Base-by-base conservation (phyloP, 768 basidiomycete species). In the Amanita molliuscula region DNA sequence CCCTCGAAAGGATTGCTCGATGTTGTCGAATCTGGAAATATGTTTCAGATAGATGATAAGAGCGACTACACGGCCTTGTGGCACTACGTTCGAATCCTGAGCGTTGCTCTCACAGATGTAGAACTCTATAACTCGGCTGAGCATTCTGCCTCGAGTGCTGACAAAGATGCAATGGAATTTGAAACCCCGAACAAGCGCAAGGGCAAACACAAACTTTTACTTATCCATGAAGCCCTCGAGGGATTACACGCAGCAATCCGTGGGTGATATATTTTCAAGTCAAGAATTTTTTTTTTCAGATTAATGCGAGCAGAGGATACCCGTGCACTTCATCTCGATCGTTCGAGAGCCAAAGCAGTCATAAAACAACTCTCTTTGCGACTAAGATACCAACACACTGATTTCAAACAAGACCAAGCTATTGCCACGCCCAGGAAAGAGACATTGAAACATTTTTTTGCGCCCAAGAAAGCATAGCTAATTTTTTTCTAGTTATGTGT, bases 271-370 rank as follows among this genome's bases (percentile, higher is more conserved):
- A 33, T 46, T 16, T 16, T 18, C 16, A 29, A 33, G 34, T 31
- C 18, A 35, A 49, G 20, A 28, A 40, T 36, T 7, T 3, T 16
- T 9, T n/a, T 23, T 15, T 47, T 37, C 10, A 35, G 23, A 37
- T 44, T 37, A 4, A 31, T 29, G 28, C 31, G 33, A 37, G 10
- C 52, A 87, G 84, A 77, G 41, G 87, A 89, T 59, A 81, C 79
- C 2, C 81, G 84, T 41, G 85, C 83, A 23, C 78, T 81, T 1
- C 78, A 85, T 61, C 70, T 90, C 29, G 86, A 88, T 54, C 79
- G 88, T 42, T 86, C 87, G 2, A 74, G 82, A 50, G 74, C 79
- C 3, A 90, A 89, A 56, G 82, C 78, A 2, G 73, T 75, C 0
- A 62, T 88, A 44, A 83, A 88, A 58, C 76, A 50, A 25, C 42